Base-by-base conservation (phyloP, 768 basidiomycete genomes). In the Epithele typhae region DNA sequence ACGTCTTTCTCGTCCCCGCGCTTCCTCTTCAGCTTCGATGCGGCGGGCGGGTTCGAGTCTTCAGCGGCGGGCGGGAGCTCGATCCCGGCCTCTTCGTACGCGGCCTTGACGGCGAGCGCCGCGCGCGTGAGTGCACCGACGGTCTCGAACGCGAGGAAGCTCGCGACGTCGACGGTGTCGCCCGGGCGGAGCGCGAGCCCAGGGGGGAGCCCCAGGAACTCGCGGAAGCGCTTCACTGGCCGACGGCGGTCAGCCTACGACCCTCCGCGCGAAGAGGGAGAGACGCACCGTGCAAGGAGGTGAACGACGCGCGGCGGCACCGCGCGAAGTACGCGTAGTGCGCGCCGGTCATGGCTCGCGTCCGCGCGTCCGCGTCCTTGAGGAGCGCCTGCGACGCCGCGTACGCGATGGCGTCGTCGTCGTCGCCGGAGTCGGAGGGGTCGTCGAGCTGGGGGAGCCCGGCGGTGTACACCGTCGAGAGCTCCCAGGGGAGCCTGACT, bases 251-350 rank as follows among this genome's bases (percentile, higher is more conserved):
- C 12, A 11, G 18, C 12, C 21, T 17, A 15, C 32, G 21, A 21
- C n/a, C n/a, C 19, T 27, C 9, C 23, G 34, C 10, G 49, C 21
- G 25, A 46, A 12, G 9, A 35, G 36, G 21, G 21, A 21, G 34
- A 21, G 32, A 64, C 69, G 25, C 37, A 90, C 93, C 87, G 83
- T 97, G 97, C 43, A 93, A 82, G 64, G 93, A 96, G 1, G 94
- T 96, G 64, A 97, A 98, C 14, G 91, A 91, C 0, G 94, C 94
- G 64, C 96, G 94, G 48, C 94, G 79, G 68, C 93, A 96, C 62
- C 94, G 92, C 3, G 93, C 93, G 62, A 96, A 96, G 61, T 93
- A 92, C 49, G 93, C 87, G 63, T 97, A 98, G 59, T 97, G 92
- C 63, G 96, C 94, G 57, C 89, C 78, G 6, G 92, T 94, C 94